Base-by-base conservation (phyloP, 2,329 filamentous ascomycete genomes). In the Aureobasidium zeae region DNA sequence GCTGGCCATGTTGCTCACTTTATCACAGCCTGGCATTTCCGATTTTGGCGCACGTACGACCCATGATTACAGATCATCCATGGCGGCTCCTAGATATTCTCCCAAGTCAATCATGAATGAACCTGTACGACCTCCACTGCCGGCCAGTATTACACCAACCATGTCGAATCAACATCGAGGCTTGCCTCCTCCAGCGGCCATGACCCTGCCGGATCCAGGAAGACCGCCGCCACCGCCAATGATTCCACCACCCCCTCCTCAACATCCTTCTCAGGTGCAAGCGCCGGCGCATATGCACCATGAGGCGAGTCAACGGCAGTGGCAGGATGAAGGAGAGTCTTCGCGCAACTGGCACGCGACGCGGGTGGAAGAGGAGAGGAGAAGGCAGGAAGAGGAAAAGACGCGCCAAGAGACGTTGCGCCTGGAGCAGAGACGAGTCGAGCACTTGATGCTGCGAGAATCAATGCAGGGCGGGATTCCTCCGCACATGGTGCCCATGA, bases 91-190 rank as follows among this genome's bases (percentile, higher is more conserved):
- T 34, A 65, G 57, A 52, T 56, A 64, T 58, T 55, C 60, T 52
- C 63, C 65, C 41, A 61, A 61, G 52, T 43, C 39, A n/a, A 55
- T 61, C 49, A 58, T 60, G 55, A 57, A 63, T 54, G 62, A 63
- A 52, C 56, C 54, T 53, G 57, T 59, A 48, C 57, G 56, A 51
- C 57, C 55, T 48, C 56, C 64, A 58, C 62, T 67, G 58, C 60
- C 58, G 58, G 62, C 56, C 57, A 63, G 61, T 60, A 58, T 56
- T 48, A 59, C 58, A 52, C 57, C 58, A 54, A 64, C 53, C 39
- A 73, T 72, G 69, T 63, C 67, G 50, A 69, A 66, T 42, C 64
- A 69, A 54, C 71, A 73, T 58, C 64, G 71, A 56, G 71, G 71
- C 38, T 59, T 74, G 33, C 71, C 71, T 58, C 71, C 69, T 49